These are phyloP conservation scores for Ensete glaucum DNA, from an alignment of 176 grass and related monocot genomes.

Conservation along the genomic window DNA sequence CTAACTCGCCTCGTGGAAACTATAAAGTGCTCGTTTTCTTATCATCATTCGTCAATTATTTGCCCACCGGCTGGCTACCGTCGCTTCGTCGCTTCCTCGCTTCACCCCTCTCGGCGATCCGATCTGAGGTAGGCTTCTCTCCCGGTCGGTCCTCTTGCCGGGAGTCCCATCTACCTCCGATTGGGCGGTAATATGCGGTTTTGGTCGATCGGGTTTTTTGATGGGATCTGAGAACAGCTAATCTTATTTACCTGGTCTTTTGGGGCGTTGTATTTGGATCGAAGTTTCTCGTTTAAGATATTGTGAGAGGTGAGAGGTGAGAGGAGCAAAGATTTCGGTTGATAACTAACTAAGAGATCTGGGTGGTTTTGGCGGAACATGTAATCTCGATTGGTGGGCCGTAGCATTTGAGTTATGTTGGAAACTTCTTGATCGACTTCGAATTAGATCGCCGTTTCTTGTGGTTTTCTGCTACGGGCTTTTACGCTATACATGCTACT, in stretches of 20 bases:
- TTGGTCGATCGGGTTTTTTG: not conserved
- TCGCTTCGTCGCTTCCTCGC: not conserved
- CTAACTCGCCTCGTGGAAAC: not conserved
- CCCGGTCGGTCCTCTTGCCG: not conserved
- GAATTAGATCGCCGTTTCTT: not conserved
- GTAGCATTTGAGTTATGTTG: not conserved
- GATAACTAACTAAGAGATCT: not conserved
- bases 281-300: not conserved
- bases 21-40: not conserved
- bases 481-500: not conserved
- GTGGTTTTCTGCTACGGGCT: no score
- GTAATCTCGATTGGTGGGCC: not conserved
- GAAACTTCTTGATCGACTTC: not conserved
- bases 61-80: not conserved
- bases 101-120: not conserved
- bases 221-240: not conserved
- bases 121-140: not conserved
- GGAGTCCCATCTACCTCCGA: not conserved
- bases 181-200: not conserved
- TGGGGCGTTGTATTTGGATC: not conserved
- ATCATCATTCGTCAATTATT: not conserved
- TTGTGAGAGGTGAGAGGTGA: not conserved
- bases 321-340: not conserved
- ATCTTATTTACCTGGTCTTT: not conserved
- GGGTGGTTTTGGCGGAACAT: not conserved